Conservation (phyloP, 139 green algal genomes). For the Tetradesmus lagerheimii region DNA sequence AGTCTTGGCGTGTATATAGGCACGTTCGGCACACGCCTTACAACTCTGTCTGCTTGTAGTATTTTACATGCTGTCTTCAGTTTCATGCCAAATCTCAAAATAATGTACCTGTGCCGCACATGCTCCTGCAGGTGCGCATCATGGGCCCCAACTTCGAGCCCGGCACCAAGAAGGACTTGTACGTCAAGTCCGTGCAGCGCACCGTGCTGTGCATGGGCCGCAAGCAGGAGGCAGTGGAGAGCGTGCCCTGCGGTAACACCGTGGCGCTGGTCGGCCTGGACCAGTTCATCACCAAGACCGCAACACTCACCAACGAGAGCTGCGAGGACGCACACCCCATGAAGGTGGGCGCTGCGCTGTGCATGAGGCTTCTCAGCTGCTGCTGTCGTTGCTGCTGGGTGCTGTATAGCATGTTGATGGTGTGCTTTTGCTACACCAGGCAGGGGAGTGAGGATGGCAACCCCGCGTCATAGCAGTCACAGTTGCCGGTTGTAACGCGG, state of each 20-base stretch:
- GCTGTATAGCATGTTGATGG: too few relatives aligned
- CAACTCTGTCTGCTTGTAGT: too few relatives aligned
- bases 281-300: slow-evolving; percentile 99
- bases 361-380: background rate
- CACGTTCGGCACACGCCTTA: too few relatives aligned
- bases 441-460: too few relatives aligned
- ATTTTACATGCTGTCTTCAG: too few relatives aligned
- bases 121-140: slow-evolving; percentile 91
- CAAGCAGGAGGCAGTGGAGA: slow-evolving; percentile 97
- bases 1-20: too few relatives aligned
- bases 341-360: slow-evolving; percentile 64
- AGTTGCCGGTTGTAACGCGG: too few relatives aligned
- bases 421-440: too few relatives aligned
- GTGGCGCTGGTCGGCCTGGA: slow-evolving; percentile 98
- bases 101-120: too few relatives aligned
- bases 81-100: too few relatives aligned
- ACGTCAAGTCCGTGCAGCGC: slow-evolving; percentile 98
- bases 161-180: slow-evolving; percentile 99
- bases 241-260: slow-evolving; percentile 98
- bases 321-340: slow-evolving; percentile 94
- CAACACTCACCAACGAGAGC: slow-evolving; percentile 93
- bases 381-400: background rate
- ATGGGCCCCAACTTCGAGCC: slow-evolving; percentile 99
- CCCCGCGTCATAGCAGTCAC: too few relatives aligned
- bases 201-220: slow-evolving; percentile 99